Evolutionary conservation across 768 basidiomycete genomes (phyloP), one percentile per base, ranked within the genome.

Genomic region (Nidula microcarpa): DNA sequence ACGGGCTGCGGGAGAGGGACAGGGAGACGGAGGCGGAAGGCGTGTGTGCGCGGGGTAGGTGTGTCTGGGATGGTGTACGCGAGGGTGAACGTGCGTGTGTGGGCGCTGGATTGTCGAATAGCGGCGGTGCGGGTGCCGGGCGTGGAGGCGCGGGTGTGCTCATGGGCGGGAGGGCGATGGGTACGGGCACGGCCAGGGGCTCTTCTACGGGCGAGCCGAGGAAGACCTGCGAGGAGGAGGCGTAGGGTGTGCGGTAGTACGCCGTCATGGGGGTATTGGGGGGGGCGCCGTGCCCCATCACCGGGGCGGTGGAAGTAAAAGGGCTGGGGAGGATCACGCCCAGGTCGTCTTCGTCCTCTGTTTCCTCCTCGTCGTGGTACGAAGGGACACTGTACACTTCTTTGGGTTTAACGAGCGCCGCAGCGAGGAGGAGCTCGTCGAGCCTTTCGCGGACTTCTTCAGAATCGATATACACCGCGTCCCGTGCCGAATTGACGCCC

Each of bases 401-500:
- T 2, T 41, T 17, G 45, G 30, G 45, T 4, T 47, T 47, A 17
- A 11, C 45, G 11, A 34, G 39, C 3, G 53, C 46, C 33, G 55
- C 55, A 13, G 57, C 37, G 46, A 54, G 51, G 11, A 71, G 58
- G 47, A 69, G 55, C 50, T 57, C 54, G 43, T 61, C 63, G 48
- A 68, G 39, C 48, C 61, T 59, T 49, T 59, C 58, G 8, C 59
- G 55, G 18, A 71, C 63, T 55, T 68, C 65, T 7, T 67, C 68
- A 7, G 66, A 63, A 51, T 72, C 65, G 47, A 74, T 62, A 49
- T 74, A 74, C 46, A 73, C 67, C 16, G 72, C 72, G 49, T 71
- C 67, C 5, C 71, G 61, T 32, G 30, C 50, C 14, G 43, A n/a
- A 16, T 3, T 32, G 30, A 6, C 50, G 41, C 1, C 52, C 53